These are phyloP conservation scores for Heterobasidion occidentale DNA, from an alignment of 1,284 basidiomycete species.

Conservation along the genomic window DNA sequence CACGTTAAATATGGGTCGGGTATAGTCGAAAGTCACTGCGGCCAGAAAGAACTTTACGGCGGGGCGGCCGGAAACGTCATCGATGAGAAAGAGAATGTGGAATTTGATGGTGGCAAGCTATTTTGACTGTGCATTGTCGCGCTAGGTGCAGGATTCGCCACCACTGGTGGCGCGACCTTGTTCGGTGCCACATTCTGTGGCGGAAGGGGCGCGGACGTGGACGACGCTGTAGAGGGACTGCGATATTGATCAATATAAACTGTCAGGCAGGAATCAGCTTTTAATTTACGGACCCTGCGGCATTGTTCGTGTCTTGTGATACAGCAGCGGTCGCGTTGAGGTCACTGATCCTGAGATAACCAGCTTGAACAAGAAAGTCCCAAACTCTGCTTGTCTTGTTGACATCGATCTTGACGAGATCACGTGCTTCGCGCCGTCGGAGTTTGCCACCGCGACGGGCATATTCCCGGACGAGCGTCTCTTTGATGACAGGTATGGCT, in stretches of 20 bases:
- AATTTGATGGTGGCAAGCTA: neutral
- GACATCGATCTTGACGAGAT: slow-evolving; percentile 87
- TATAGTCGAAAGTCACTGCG: neutral
- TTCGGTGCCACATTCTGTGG: neutral
- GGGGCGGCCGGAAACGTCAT: neutral
- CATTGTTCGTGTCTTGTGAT: neutral
- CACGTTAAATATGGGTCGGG: neutral
- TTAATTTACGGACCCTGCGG: neutral
- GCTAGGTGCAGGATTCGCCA: neutral
- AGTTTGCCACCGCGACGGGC: slow-evolving; percentile 83
- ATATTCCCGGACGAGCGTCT: slow-evolving; percentile 86
- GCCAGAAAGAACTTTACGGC: neutral
- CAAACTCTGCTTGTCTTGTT: slow-evolving; percentile 87
- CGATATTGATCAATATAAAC: neutral
- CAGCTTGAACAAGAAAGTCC: slow-evolving; percentile 80
- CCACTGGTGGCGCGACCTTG: neutral
- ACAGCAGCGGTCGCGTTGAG: neutral
- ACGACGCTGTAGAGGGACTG: neutral
- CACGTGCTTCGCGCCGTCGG: slow-evolving; percentile 77
- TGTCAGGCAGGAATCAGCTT: neutral
- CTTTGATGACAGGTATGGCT: slow-evolving; percentile 92
- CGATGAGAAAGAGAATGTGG: neutral
- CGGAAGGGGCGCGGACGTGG: neutral
- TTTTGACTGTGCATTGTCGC: neutral
- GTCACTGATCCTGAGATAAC: slow-evolving; percentile 51